Evolutionary conservation across 257 asterid genomes (phyloP), one percentile per base, ranked within the genome.

Genomic region (Petunia secreta): DNA sequence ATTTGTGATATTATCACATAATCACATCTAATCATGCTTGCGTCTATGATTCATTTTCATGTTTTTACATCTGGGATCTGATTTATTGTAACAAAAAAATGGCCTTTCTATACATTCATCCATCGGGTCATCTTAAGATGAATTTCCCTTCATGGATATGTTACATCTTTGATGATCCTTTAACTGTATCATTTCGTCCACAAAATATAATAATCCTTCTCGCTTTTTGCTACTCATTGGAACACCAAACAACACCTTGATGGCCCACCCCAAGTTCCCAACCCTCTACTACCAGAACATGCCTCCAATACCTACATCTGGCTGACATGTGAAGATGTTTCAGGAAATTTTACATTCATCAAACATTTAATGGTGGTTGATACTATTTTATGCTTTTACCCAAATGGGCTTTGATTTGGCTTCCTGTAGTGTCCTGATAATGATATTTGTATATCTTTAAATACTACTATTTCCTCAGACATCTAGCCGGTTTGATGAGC

Each of bases 401-500:
- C 25, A 71, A 71, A 71, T 48, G 77, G 60, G 77, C 43, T 71
- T 48, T 71, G 44, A 48, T 37, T 15, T 69, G 75, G 6, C 58
- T 25, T 66, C 38, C 60, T 39, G 58, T 4, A 34, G 41, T 75
- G 34, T 57, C 40, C 2, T 57, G 64, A 60, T 79, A 55, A 41
- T 59, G 71, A 58, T 77, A 8, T 64, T 48, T 48, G 6, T 71
- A 39, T 76, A 63, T 84, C 48, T 66, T 43, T 75, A 50, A 84
- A 43, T 75, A 67, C 65, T 81, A 13, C 80, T 80, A 71, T 83
- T 46, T 75, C 57, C 74, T 67, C 91, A 94, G 98, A 91, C 87
- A 83, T 87, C 98, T 60, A 94, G 88, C 86, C 92, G 97, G 75
- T 94, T 94, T 86, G 98, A 94, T 86, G 98, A 94, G 89, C 89